Evolutionary conservation across 1,284 basidiomycete genomes (phyloP).

Genomic region (Neonothopanus nambi): DNA sequence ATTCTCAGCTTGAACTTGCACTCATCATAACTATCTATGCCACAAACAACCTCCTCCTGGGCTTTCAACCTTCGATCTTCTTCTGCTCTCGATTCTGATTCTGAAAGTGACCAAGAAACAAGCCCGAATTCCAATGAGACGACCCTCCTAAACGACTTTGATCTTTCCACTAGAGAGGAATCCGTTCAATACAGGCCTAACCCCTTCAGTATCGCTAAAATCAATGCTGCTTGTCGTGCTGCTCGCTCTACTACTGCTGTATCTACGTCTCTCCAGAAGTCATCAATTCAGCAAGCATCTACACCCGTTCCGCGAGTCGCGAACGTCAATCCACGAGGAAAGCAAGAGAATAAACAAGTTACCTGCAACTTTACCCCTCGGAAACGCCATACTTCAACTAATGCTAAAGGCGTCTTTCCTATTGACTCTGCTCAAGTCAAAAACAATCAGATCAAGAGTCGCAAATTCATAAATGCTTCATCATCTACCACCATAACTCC

Average conservation of each 20-base stretch:
- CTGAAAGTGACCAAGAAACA: not conserved
- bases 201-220: conserved; percentile 74
- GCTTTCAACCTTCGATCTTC: conserved; percentile 32
- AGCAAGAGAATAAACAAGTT: too few relatives aligned
- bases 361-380: too few relatives aligned
- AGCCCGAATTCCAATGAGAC: conserved; percentile 25
- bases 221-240: conserved; percentile 61
- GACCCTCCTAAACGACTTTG: conserved; percentile 50
- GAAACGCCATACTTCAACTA: too few relatives aligned
- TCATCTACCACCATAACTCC: too few relatives aligned
- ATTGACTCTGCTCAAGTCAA: too few relatives aligned
- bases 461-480: too few relatives aligned
- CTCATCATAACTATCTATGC: conserved; percentile 5
- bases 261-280: not conserved
- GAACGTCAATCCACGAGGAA: too few relatives aligned
- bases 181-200: conserved; percentile 63
- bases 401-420: too few relatives aligned
- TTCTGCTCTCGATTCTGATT: conserved; percentile 19
- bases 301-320: not conserved
- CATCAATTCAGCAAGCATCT: not conserved
- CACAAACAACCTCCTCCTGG: conserved; percentile 26
- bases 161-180: conserved; percentile 59
- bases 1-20: too few relatives aligned
- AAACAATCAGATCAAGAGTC: too few relatives aligned
- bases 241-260: not conserved